Percentiles rank a stretch among this genome's conserved stretches.
These are phyloP conservation scores for Phytophthora constricta DNA, from an alignment of 352 stramenopile species.

Conservation along the genomic window DNA sequence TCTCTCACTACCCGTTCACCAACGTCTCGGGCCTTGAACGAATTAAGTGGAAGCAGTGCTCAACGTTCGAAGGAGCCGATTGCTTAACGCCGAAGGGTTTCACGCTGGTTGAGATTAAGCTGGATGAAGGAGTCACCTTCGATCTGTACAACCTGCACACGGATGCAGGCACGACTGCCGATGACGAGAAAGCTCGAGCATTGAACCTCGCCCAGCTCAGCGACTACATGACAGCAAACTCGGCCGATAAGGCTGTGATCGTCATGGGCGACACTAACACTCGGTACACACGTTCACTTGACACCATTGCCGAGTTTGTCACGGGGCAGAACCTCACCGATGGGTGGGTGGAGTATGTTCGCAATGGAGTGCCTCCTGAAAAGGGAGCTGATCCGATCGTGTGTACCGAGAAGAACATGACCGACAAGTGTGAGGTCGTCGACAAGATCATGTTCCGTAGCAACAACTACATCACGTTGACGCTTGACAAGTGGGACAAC, in stretches of 20 bases:
- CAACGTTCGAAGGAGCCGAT: constrained; percentile 44
- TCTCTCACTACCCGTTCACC: constrained; percentile 44
- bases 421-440: constrained; percentile 44
- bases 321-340: constrained; percentile 32
- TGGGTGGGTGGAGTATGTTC: constrained; percentile 40
- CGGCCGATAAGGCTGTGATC: constrained; percentile 43
- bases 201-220: constrained; percentile 43
- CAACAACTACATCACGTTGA: constrained; percentile 44
- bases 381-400: constrained; percentile 31
- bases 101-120: constrained; percentile 42
- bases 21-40: constrained; percentile 36
- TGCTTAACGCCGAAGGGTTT: constrained; percentile 54
- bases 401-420: constrained; percentile 33
- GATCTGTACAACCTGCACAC: constrained; percentile 54
- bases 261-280: constrained; percentile 55
- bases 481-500: constrained; percentile 15
- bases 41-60: constrained; percentile 46
- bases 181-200: constrained; percentile 30
- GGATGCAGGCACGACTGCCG: constrained; percentile 35
- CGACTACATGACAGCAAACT: constrained; percentile 42
- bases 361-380: constrained; percentile 26
- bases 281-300: constrained; percentile 43
- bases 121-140: constrained; percentile 41
- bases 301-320: constrained; percentile 37
- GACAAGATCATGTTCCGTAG: constrained; percentile 55